Evolutionary conservation across 768 basidiomycete species (phyloP).

Genomic region (Leccinum aurantiacum): DNA sequence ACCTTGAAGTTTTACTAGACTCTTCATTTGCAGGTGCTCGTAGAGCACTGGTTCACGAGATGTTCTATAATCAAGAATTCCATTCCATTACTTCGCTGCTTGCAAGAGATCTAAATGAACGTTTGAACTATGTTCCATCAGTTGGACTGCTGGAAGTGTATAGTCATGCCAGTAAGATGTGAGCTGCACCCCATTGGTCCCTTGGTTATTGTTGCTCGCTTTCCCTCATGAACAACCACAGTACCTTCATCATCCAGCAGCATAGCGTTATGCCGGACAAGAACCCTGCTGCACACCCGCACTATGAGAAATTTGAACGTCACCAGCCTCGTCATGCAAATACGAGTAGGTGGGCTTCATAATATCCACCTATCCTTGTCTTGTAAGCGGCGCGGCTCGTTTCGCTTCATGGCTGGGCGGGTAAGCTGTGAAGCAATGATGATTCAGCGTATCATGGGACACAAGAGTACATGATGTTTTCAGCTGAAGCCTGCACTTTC

Average conservation of each 20-base stretch:
- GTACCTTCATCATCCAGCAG: too few species aligned
- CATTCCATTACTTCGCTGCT: slow-evolving; percentile 3
- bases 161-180: too few species aligned
- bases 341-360: neutral
- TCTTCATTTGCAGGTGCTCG: neutral
- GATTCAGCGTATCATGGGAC: neutral
- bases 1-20: neutral
- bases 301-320: too few species aligned
- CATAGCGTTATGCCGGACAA: too few species aligned
- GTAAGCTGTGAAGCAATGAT: neutral
- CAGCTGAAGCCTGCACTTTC: neutral
- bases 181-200: too few species aligned
- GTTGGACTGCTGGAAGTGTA: too few species aligned
- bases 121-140: too few species aligned
- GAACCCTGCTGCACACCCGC: too few species aligned
- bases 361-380: too few species aligned
- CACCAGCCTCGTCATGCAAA: neutral
- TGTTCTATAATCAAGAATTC: neutral
- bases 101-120: neutral
- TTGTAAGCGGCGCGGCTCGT: too few species aligned
- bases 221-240: too few species aligned
- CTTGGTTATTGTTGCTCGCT: too few species aligned
- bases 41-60: neutral
- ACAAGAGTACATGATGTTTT: neutral
- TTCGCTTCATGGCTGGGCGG: neutral